Evolutionary conservation across 345 rosid genomes (phyloP), one percentile per base, ranked within the genome.

Genomic region (Triadica sebifera): DNA sequence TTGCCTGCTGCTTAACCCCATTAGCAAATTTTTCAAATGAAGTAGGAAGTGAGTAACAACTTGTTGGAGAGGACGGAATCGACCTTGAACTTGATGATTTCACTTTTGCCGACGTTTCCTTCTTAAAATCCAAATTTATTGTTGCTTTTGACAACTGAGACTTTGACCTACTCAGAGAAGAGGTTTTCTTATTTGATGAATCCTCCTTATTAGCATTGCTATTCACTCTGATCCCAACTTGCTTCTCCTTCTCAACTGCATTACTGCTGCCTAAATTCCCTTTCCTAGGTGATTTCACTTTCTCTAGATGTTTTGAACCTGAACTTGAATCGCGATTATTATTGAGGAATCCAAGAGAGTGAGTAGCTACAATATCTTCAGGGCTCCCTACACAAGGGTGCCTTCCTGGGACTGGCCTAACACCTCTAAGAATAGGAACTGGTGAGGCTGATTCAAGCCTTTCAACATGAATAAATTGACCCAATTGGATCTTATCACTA

Each of bases 301-400:
- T 88, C 76, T 86, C 87, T 22, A 79, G 80, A 68, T 72, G 73
- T 71, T 89, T 90, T 0, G 81, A 87, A 70, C 86, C 77, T 16
- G 85, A 73, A 72, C 58, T 61, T 29, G 85, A 80, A 57, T 77
- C 68, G 77, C 74, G 80, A 69, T 67, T 53, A 80, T 81, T 81
- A 47, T 62, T 87, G 12, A 95, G 94, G 50, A 95, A 95, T 57
- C 93, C 96, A 24, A 77, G 88, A 0, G 97, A 84, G 47, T 83
- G 88, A 68, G 98, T 87, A 49, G 96, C 99, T 70, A 88, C 98
- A 72, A 95, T 93, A 79, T 95, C 99, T 79, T 91, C 97, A 43
- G 99, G 99, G 85, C 75, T 82, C n/a, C 99, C 99, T 45, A 95
- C 88, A 81, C 99, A 95, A 20, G 93, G 88, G 78, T 93, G 99